These are phyloP conservation scores for Zymoseptoria crescenta DNA, from an alignment of 2,329 filamentous ascomycete species.

Conservation along the genomic window DNA sequence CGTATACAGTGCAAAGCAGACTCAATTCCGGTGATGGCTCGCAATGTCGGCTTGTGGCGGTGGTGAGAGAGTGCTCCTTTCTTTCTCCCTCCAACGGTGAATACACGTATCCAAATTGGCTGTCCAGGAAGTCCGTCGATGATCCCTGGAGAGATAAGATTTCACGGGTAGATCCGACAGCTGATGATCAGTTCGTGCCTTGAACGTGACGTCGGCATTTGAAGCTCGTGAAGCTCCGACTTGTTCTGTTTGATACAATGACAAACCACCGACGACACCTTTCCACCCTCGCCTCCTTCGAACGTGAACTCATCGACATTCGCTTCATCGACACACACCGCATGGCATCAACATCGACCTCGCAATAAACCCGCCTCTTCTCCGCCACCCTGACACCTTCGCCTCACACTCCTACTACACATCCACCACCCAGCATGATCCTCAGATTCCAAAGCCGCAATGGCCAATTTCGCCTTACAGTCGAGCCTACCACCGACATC, in stretches of 20 bases:
- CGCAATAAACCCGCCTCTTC: not conserved
- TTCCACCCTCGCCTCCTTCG: not conserved
- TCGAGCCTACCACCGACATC: constrained; percentile 69
- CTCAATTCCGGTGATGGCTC: not conserved
- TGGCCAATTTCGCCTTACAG: constrained; percentile 79
- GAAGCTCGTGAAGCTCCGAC: not conserved
- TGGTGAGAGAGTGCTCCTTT: not conserved
- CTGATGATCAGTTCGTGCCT: not conserved
- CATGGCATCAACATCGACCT: not conserved
- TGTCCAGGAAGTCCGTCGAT: not conserved
- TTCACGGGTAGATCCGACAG: not conserved
- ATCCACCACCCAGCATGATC: constrained; percentile 52
- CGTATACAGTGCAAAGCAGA: not conserved
- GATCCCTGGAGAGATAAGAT: not conserved
- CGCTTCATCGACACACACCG: not conserved
- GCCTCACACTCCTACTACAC: constrained; percentile 1
- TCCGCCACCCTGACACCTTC: not conserved
- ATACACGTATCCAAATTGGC: not conserved
- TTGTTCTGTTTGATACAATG: not conserved
- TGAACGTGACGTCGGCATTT: not conserved
- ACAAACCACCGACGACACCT: not conserved
- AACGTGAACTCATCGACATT: not conserved
- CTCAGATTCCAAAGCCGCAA: constrained; percentile 83
- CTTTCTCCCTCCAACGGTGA: not conserved
- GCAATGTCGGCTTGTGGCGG: not conserved